phyloP scores from a whole-genome alignment of 1,284 basidiomycete species.

The Sphaerobolus stellatus region DNA sequence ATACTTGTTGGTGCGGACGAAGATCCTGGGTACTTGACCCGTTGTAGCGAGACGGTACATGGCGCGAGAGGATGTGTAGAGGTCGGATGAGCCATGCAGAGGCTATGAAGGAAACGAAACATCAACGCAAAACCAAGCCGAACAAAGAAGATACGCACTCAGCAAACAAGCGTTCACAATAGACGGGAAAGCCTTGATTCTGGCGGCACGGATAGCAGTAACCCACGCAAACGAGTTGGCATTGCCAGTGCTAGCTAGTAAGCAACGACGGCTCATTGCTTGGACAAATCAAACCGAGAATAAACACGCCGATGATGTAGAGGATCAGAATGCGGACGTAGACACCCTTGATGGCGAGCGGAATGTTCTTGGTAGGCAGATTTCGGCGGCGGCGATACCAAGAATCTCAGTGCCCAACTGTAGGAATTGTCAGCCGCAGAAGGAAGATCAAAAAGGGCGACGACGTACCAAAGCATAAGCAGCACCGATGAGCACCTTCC shows the following conservation, averaged over 20 bases:
- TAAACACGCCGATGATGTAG: conserved; percentile 66
- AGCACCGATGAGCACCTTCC: conserved; percentile 49
- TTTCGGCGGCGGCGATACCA: conserved; percentile 44
- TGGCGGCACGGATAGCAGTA: conserved; percentile 27
- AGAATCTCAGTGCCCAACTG: background rate
- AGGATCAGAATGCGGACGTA: conserved; percentile 65
- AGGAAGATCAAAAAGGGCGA: too few species aligned
- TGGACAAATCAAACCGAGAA: conserved; percentile 40
- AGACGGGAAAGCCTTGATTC: conserved; percentile 40
- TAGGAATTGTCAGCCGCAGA: too few species aligned
- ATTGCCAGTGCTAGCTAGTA: conserved; percentile 57
- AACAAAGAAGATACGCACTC: conserved; percentile 18
- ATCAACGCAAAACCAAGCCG: conserved; percentile 36
- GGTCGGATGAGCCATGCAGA: conserved; percentile 27
- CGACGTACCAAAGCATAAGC: conserved; percentile 39
- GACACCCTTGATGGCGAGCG: conserved; percentile 52
- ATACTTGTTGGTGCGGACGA: conserved; percentile 31
- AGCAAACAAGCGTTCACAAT: conserved; percentile 42
- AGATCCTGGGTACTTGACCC: conserved; percentile 48
- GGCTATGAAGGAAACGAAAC: background rate
- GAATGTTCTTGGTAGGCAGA: conserved; percentile 57
- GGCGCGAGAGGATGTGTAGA: conserved; percentile 46
- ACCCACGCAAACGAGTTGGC: conserved; percentile 54
- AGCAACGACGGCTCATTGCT: conserved; percentile 43
- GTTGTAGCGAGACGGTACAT: conserved; percentile 51